Conservation (phyloP, 1,284 basidiomycete genomes). For the Ceratobasidium sp. region DNA sequence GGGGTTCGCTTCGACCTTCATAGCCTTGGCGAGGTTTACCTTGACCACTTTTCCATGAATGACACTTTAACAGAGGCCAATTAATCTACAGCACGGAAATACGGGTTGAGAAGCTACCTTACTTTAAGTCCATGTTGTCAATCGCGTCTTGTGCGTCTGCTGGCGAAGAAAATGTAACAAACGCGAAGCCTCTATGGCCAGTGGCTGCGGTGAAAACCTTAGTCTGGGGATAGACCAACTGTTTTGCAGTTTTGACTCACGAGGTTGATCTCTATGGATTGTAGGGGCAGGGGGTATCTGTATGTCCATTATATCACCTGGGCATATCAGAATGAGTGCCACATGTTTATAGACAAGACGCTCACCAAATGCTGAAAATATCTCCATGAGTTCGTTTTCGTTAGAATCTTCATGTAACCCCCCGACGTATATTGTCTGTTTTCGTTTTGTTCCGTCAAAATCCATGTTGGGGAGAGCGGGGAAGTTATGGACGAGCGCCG, state of each 20-base stretch:
- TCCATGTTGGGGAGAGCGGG: slow-evolving; percentile 21
- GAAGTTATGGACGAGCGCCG: neutral
- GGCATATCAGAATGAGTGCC: slow-evolving; percentile 42
- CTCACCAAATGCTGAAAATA: slow-evolving; percentile 79
- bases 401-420: slow-evolving; percentile 77
- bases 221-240: slow-evolving; percentile 38
- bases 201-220: slow-evolving; percentile 56
- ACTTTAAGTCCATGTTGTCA: slow-evolving; percentile 88
- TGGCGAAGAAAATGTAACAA: slow-evolving; percentile 76
- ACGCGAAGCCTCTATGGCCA: slow-evolving; percentile 83
- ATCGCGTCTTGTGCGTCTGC: slow-evolving; percentile 84
- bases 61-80: neutral
- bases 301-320: slow-evolving; percentile 81
- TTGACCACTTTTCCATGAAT: slow-evolving; percentile 68
- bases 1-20: slow-evolving; percentile 69
- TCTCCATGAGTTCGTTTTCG: slow-evolving; percentile 68
- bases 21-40: slow-evolving; percentile 76
- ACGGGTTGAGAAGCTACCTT: slow-evolving; percentile 54
- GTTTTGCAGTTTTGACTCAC: slow-evolving; percentile 26
- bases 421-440: slow-evolving; percentile 80
- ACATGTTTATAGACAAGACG: slow-evolving; percentile 22
- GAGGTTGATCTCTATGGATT: slow-evolving; percentile 55
- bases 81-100: neutral
- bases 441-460: slow-evolving; percentile 72
- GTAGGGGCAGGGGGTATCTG: slow-evolving; percentile 73